Base-by-base conservation (phyloP, 306 rosid genomes). In the Prunus fruticosa region DNA sequence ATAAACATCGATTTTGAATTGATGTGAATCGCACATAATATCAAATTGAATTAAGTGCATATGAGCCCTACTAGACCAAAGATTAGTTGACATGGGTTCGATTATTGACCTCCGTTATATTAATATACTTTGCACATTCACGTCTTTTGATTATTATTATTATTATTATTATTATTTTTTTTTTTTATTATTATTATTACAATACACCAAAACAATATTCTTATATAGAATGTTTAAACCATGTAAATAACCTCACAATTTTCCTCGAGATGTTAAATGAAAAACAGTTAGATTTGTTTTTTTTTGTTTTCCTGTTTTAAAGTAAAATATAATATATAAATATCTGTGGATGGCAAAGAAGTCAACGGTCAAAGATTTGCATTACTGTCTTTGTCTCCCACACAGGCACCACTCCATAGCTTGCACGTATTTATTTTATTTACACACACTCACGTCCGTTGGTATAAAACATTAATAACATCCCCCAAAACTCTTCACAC, bases 351-450 rank as follows among this genome's bases (percentile, higher is more conserved):
- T 16, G 6, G 4, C 20, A 64, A 27, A 64, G 61, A 76, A 74
- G 91, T 89, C 91, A 89, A 84, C 86, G 88, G 97, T 93, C 97
- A 88, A 91, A 91, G 96, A 93, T 88, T 75, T 89, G 90, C 85
- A 76, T 83, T 81, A 78, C 79, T 81, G 86, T 84, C 71, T 72
- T 0, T 87, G 91, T 93, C 98, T 88, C 96, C 91, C 93, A 72
- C 90, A 73, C 74, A 65, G 56, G 46, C 52, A 52, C 61, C 69
- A 19, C 9, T 23, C 56, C 5, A 5, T 58, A 60, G 67, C 3
- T 60, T 13, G 38, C 2, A 25, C 6, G 38, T 28, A 60, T 25
- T 2, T 60, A 53, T 38, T 38, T 38, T 38, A 38, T 38, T 38
- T 38, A 38, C 43, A 32, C 38, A 32, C 38, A 32, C 7, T 32